These are phyloP conservation scores for Suillus fuscotomentosus DNA, from an alignment of 768 basidiomycete species.

Conservation along the genomic window DNA sequence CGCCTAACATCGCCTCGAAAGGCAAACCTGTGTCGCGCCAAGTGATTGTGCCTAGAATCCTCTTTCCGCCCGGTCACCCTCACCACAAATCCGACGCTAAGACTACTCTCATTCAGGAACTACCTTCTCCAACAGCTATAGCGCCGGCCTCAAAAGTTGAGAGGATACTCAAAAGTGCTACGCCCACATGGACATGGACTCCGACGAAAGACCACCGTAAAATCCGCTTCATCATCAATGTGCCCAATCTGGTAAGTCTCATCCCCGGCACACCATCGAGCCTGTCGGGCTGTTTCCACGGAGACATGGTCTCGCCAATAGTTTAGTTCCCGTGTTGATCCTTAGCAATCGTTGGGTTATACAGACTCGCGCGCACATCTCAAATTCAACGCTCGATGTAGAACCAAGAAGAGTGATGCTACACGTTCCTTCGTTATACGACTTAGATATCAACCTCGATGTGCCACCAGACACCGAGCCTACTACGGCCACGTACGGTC, in stretches of 20 bases:
- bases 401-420: slow-evolving; percentile 60
- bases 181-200: slow-evolving; percentile 54
- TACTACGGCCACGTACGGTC: slow-evolving; percentile 7
- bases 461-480: slow-evolving; percentile 22
- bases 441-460: slow-evolving; percentile 58
- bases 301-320: neutral
- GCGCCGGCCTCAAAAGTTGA: slow-evolving; percentile 28
- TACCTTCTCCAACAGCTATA: slow-evolving; percentile 45
- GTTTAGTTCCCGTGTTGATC: neutral
- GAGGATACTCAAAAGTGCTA: slow-evolving; percentile 41
- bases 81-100: slow-evolving; percentile 12
- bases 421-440: slow-evolving; percentile 43
- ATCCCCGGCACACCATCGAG: slow-evolving; percentile 1
- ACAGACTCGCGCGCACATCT: slow-evolving; percentile 48
- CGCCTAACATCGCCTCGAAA: slow-evolving; percentile 77
- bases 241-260: slow-evolving; percentile 57
- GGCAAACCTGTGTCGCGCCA: slow-evolving; percentile 62
- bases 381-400: slow-evolving; percentile 58
- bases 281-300: slow-evolving; percentile 7
- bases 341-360: slow-evolving; percentile 6
- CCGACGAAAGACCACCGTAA: slow-evolving; percentile 35
- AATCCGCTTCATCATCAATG: slow-evolving; percentile 48
- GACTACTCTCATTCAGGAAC: slow-evolving; percentile 22
- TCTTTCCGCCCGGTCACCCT: slow-evolving; percentile 31
- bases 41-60: slow-evolving; percentile 49